Conservation (phyloP, 805 yeast species). For the Ogataea ganodermae region DNA sequence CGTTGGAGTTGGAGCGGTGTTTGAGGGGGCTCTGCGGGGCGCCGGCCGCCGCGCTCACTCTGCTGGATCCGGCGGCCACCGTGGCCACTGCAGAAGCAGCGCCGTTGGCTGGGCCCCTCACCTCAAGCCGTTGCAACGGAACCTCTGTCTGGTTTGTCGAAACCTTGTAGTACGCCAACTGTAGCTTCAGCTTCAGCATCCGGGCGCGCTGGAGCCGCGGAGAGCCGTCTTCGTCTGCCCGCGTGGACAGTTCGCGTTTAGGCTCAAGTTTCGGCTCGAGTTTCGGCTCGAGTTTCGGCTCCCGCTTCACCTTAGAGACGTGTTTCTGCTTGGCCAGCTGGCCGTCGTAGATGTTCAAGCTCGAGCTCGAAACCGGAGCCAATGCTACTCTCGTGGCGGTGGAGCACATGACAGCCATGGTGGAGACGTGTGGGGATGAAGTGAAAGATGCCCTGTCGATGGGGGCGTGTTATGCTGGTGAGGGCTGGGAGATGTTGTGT, state of each 20-base stretch:
- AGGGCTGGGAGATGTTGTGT: not conserved
- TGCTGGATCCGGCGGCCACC: no score
- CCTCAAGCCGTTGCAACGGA: conserved; percentile 35
- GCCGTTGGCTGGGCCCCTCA: conserved; percentile 15
- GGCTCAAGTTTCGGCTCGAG: no score
- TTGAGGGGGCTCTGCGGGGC: conserved; percentile 5
- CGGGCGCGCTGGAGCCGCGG: conserved; percentile 39
- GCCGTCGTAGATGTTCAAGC: conserved; percentile 22
- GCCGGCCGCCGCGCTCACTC: no score
- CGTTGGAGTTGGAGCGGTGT: conserved; percentile 26
- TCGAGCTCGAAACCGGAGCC: conserved; percentile 23
- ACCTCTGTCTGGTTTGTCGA: conserved; percentile 47
- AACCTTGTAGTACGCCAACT: conserved; percentile 54
- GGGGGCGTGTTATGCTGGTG: not conserved
- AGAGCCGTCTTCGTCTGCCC: conserved; percentile 20
- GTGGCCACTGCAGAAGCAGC: no score
- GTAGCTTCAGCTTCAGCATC: conserved; percentile 47
- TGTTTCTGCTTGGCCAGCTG: conserved; percentile 2
- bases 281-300: not conserved
- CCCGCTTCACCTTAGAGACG: not conserved
- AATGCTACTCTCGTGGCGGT: conserved; percentile 21
- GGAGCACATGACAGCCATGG: conserved; percentile 12
- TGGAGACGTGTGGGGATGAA: not conserved
- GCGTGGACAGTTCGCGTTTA: not conserved
- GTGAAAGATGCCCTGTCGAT: no score